Base-by-base conservation (phyloP, 2,329 filamentous ascomycete species). In the Aspergillus sp. region DNA sequence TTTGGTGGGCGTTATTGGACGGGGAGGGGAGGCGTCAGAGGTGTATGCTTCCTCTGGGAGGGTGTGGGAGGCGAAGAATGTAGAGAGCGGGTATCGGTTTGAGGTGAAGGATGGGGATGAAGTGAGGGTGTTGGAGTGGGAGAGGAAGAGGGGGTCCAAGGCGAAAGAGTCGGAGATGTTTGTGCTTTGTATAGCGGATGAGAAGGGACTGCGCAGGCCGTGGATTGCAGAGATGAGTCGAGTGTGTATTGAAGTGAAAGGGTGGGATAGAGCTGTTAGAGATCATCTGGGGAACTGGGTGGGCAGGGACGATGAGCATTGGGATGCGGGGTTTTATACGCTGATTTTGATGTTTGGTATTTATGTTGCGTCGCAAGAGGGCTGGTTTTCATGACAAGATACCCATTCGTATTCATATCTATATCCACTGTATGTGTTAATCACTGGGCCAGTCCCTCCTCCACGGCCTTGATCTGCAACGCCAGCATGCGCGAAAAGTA, bases 401-500 rank as follows among this genome's bases (percentile, higher is more conserved):
- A 8, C 12, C 12, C n/a, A 34, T 19, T 12, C 12, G 7, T n/a
- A 34, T 34, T 13, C 12, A n/a, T 13, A n/a, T 13, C 12, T 34
- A 9, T 9, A 34, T 34, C 33, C 10, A 34, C 19, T 34, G 19
- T 32, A n/a, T 33, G 31, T 31, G 34, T 9, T 34, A 30, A 7
- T 29, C 48, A 51, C 10, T 37, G 42, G 27, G 50, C 50, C 42
- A 57, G 38, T 3, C 60, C 59, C 37, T 51, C 61, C 47, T 72
- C 65, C 10, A 68, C 39, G 0, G 62, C 72, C 58, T 74, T 74
- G 40, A 77, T 76, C 61, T 75, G 71, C 53, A 78, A 53, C 6
- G 74, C 75, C 55, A 78, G 48, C 28, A 71, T 37, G 33, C 70
- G 73, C 0, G 81, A 85, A 53, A 73, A 85, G 45, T 81, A 83